Percentiles rank a stretch among this genome's conserved stretches.
Conservation (phyloP, 306 rosid species). For the Acmispon strigosus region DNA sequence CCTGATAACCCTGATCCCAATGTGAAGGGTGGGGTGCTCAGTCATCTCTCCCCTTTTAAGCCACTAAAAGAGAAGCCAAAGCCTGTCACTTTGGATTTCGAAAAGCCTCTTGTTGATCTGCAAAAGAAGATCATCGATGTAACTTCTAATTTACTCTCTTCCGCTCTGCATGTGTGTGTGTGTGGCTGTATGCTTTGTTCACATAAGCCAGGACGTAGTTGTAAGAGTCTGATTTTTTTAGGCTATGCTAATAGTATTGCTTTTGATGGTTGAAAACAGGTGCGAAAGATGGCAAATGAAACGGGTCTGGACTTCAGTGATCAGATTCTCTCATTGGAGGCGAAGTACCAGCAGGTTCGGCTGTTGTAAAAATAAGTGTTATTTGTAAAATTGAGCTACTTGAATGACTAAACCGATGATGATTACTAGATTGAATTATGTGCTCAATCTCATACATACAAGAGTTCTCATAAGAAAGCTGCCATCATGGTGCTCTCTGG, state of each 20-base stretch:
- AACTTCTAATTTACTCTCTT: conserved; percentile 13
- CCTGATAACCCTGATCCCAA: conserved; percentile 72
- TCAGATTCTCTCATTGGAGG: conserved; percentile 70
- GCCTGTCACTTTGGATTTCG: conserved; percentile 74
- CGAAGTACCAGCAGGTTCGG: conserved; percentile 71
- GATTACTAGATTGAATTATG: conserved; percentile 15
- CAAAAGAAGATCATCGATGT: conserved; percentile 87
- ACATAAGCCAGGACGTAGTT: not conserved
- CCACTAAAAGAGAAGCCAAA: conserved; percentile 71
- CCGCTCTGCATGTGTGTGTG: not conserved
- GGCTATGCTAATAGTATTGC: not conserved
- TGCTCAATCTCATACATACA: not conserved
- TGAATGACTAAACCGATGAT: conserved; percentile 1
- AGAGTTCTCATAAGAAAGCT: not conserved
- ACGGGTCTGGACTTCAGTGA: conserved; percentile 89
- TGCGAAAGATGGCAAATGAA: conserved; percentile 79
- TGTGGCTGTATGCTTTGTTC: not conserved
- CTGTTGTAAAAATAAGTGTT: not conserved
- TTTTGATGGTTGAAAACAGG: conserved; percentile 35
- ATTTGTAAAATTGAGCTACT: conserved; percentile 1
- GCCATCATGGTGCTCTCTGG: not conserved
- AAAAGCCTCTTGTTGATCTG: conserved; percentile 66
- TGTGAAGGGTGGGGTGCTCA: conserved; percentile 72
- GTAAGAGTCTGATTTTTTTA: not conserved
- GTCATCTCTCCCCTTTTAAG: conserved; percentile 73